These are phyloP conservation scores for Phytophthora pseudosyringae DNA, from an alignment of 352 stramenopile species.

Conservation along the genomic window DNA sequence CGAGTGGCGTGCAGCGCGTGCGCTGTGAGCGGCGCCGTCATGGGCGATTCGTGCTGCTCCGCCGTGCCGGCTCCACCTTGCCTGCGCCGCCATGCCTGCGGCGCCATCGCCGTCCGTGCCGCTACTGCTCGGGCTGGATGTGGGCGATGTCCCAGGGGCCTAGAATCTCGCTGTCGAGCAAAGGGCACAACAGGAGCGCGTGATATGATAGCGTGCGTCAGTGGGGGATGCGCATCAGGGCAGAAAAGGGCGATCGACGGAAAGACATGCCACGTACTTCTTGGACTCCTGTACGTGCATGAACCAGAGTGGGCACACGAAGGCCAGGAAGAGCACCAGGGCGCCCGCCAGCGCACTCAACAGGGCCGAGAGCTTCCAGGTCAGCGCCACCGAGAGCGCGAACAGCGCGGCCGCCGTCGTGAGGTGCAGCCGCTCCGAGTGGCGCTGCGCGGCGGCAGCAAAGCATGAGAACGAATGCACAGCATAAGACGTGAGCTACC, in stretches of 20 bases:
- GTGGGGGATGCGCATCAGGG: slow-evolving; percentile 23
- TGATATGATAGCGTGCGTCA: slow-evolving; percentile 25
- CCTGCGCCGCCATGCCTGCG: neutral
- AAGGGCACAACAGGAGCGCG: slow-evolving; percentile 25
- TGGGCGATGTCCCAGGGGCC: slow-evolving; percentile 93
- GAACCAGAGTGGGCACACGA: slow-evolving; percentile 91
- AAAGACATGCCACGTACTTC: slow-evolving; percentile 66
- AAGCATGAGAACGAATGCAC: slow-evolving; percentile 3
- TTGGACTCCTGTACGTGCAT: slow-evolving; percentile 93
- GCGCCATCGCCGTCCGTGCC: neutral
- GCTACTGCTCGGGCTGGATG: slow-evolving; percentile 67
- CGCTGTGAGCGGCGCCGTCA: slow-evolving; percentile 1
- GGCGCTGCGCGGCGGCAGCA: slow-evolving; percentile 35
- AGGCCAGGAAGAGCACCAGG: slow-evolving; percentile 82
- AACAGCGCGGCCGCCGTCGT: slow-evolving; percentile 77
- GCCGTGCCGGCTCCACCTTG: neutral
- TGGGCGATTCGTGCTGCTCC: neutral
- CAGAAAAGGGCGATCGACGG: slow-evolving; percentile 12
- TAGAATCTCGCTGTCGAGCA: slow-evolving; percentile 73
- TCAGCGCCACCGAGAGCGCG: slow-evolving; percentile 67
- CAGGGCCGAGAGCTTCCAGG: slow-evolving; percentile 75
- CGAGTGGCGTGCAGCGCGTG: slow-evolving; percentile 5
- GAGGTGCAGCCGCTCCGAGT: slow-evolving; percentile 75
- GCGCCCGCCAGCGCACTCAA: slow-evolving; percentile 67
- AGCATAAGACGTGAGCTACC: slow-evolving; percentile 13